Conservation (phyloP, 441 rosid genomes). For the Euphorbia celastroides region DNA sequence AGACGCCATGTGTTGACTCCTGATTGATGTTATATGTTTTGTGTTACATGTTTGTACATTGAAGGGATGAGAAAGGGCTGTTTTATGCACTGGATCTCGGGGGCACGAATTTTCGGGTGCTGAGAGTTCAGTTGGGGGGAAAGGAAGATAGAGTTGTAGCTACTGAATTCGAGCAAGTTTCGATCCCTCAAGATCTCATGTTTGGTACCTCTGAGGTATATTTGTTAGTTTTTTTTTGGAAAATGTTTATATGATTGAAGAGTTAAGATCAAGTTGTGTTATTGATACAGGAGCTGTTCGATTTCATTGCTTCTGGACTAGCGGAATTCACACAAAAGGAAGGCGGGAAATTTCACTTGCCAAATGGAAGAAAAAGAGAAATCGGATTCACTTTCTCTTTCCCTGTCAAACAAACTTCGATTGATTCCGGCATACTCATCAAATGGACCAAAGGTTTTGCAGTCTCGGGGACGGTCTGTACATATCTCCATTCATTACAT, state of each 20-base stretch:
- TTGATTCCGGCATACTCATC: slow-evolving; percentile 72
- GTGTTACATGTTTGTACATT: too few species aligned
- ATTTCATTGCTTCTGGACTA: slow-evolving; percentile 66
- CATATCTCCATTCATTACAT: too few species aligned
- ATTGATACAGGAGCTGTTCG: slow-evolving; percentile 58
- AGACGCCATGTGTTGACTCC: too few species aligned
- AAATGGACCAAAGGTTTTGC: slow-evolving; percentile 91
- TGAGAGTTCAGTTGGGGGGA: slow-evolving; percentile 77
- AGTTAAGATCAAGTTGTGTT: background rate
- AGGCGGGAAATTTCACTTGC: slow-evolving; percentile 45
- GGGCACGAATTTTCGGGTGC: slow-evolving; percentile 79
- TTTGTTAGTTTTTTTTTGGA: background rate
- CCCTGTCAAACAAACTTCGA: slow-evolving; percentile 73
- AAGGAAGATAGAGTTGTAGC: slow-evolving; percentile 51
- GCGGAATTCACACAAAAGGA: slow-evolving; percentile 53
- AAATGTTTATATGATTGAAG: background rate
- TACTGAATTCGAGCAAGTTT: slow-evolving; percentile 59
- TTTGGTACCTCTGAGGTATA: slow-evolving; percentile 71
- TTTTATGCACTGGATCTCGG: slow-evolving; percentile 94
- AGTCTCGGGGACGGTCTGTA: slow-evolving; percentile 83
- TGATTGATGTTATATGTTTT: too few species aligned
- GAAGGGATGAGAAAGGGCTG: slow-evolving; percentile 78
- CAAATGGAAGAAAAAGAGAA: slow-evolving; percentile 61
- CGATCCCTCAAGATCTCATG: slow-evolving; percentile 75
- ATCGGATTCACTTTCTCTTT: slow-evolving; percentile 89